A percentile compares a stretch with the other conserved stretches of the same genome.
These are phyloP conservation scores for Myxozyma udenii DNA, from an alignment of 805 yeast genomes.

Conservation along the genomic window DNA sequence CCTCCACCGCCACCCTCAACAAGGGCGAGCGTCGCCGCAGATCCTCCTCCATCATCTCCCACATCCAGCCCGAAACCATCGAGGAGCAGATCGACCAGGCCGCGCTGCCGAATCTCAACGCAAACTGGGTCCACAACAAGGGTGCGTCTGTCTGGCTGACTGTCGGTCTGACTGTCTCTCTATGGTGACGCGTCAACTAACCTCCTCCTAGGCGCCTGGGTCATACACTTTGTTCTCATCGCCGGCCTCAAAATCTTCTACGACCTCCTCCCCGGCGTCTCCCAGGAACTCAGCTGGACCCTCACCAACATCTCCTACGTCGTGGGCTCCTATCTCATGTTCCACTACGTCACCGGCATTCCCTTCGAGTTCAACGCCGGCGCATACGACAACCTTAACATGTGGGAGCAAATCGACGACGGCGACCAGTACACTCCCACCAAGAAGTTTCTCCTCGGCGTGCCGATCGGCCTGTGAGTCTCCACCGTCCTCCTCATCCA, in stretches of 20 bases:
- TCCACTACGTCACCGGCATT: constrained; percentile 92
- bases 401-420: constrained; percentile 98
- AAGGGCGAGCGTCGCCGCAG: constrained; percentile 52
- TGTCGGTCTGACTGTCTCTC: too few species aligned
- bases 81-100: constrained; percentile 92
- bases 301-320: constrained; percentile 86
- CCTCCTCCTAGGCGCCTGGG: constrained; percentile 63
- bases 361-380: constrained; percentile 97
- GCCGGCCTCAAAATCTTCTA: constrained; percentile 68
- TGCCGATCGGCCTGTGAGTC: constrained; percentile 69
- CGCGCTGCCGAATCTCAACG: constrained; percentile 83
- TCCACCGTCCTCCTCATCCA: neutral
- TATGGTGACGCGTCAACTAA: neutral
- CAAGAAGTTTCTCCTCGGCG: constrained; percentile 84
- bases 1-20: constrained; percentile 15
- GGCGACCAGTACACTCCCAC: constrained; percentile 98
- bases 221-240: constrained; percentile 82
- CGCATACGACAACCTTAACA: constrained; percentile 89
- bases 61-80: constrained; percentile 86
- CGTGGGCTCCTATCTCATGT: constrained; percentile 88
- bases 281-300: constrained; percentile 88
- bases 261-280: constrained; percentile 76
- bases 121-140: constrained; percentile 92
- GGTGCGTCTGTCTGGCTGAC: constrained; percentile 45
- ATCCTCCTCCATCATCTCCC: constrained; percentile 85